phyloP scores from a whole-genome alignment of 768 basidiomycete genomes.

The Psilocybe azurescens region DNA sequence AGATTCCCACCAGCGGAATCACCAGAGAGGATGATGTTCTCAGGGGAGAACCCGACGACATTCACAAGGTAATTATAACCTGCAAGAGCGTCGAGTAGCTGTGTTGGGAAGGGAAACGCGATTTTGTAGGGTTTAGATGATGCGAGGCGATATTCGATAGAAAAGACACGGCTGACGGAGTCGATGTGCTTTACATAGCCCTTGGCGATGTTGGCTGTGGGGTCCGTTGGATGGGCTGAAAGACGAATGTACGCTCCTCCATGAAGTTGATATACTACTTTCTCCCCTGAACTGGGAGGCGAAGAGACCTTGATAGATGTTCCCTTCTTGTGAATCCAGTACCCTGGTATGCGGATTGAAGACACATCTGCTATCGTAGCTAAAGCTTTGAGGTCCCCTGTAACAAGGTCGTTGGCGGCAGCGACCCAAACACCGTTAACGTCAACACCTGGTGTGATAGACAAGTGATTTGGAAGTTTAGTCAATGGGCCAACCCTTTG shows the following conservation, averaged over 20 bases:
- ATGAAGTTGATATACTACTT: slow-evolving; percentile 65
- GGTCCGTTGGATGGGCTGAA: slow-evolving; percentile 62
- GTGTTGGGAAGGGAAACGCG: slow-evolving; percentile 72
- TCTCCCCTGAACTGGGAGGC: slow-evolving; percentile 52
- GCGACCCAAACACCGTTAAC: slow-evolving; percentile 57
- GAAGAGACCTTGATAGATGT: slow-evolving; percentile 38
- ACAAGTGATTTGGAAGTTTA: slow-evolving; percentile 40
- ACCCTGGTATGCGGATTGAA: slow-evolving; percentile 55
- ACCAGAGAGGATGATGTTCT: slow-evolving; percentile 68
- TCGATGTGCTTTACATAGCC: slow-evolving; percentile 52
- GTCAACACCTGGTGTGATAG: slow-evolving; percentile 44
- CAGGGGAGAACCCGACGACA: slow-evolving; percentile 57
- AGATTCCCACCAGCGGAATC: slow-evolving; percentile 85
- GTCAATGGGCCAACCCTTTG: slow-evolving; percentile 41
- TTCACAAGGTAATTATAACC: slow-evolving; percentile 76
- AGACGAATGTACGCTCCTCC: slow-evolving; percentile 62
- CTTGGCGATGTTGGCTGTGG: slow-evolving; percentile 47
- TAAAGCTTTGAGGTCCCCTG: slow-evolving; percentile 47
- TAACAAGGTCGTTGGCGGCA: slow-evolving; percentile 45
- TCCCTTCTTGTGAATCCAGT: slow-evolving; percentile 56
- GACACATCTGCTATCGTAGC: slow-evolving; percentile 43
- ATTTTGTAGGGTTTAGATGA: slow-evolving; percentile 44
- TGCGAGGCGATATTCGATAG: slow-evolving; percentile 76
- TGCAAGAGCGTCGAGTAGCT: slow-evolving; percentile 74
- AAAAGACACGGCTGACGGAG: slow-evolving; percentile 54